Evolutionary conservation across 176 grass and related monocot genomes (phyloP), one percentile per base, ranked within the genome.

Genomic region (Chrysopogon serrulatus): DNA sequence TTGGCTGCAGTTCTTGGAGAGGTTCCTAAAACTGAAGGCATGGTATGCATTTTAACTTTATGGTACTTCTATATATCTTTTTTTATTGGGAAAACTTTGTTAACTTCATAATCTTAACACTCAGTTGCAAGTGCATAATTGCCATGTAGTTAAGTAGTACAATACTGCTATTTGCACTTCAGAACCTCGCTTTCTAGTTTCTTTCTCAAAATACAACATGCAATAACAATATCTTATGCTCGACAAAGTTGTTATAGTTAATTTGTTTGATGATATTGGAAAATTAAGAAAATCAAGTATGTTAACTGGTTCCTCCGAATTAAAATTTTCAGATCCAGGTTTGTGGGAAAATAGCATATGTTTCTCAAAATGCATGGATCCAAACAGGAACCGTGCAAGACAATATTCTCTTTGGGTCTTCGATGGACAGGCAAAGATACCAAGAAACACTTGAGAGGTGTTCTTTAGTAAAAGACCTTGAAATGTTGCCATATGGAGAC

Each of bases 281-380:
- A 59, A 59, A 26, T 26, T 9, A 19, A 10, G 2, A 54, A 71
- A 26, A 36, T 65, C 26, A 85, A 28, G 24, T 47, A 56, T 76
- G 6, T 9, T 82, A 64, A 35, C 73, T 57, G 36, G 0, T 56
- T 73, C 28, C 12, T 57, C 6, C 16, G 0, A 9, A 33, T 63
- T 24, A 60, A 48, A 48, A 65, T 59, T 76, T 85, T 63, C 83
- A 98, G 96, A 92, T 95, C 81, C 87, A 95, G 79, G 93, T 92
- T 75, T 89, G 33, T 76, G 96, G 93, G 73, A 92, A 87, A 74
- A 87, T 84, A 82, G 93, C 93, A 28, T 96, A 94, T 83, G 96
- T 99, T 76, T 92, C 93, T 81, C 96, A 95, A 86, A 92, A 70
- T 90, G 93, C 96, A 79, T 95, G 93, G 93, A 98, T 98, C 86